Base-by-base conservation (phyloP, 148 eudicot genomes). In the Heliosperma pusillum region DNA sequence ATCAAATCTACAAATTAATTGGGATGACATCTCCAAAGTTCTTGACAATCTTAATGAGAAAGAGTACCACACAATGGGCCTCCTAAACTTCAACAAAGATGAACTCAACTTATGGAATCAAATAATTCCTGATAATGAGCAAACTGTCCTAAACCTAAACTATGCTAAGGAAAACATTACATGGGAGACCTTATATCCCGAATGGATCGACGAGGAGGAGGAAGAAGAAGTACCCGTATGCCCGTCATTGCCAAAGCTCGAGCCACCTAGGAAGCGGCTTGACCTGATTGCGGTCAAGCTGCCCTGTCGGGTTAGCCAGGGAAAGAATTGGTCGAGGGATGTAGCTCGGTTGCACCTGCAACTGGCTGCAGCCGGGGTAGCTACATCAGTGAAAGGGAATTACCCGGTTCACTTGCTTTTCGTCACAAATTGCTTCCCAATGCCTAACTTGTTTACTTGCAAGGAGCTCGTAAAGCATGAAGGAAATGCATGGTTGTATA, bases 191-290 rank as follows among this genome's bases (percentile, higher is more conserved):
- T 69, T 91, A 21, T 93, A 88, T 53, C 98, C 98, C 0, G 98
- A 93, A 80, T 93, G 98, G 98, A 93, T 93, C 19, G 98, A 93
- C 62, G 97, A 93, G 80, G 98, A 93, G 71, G 91, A 93, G 66
- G 98, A 93, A n/a, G 81, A 82, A 7, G 88, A 86, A 11, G 84
- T 93, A 2, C 97, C 97, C 0, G 13, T 62, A 57, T 93, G 98
- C 74, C 94, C 97, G 0, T 53, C 81, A 2, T 75, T 93, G 61
- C 97, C 97, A 25, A 88, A 77, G 74, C 78, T 86, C 4, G 85
- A 88, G 58, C 78, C 83, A 50, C 91, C 94, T 2, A 80, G 78
- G 66, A 85, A 78, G 59, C 86, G 89, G 36, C 78, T 91, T 30
- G 97, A 93, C 78, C 77, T 91, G 13, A 78, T 93, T 3, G 91